A percentile compares a stretch with the other conserved stretches of the same genome.
Evolutionary conservation across 768 basidiomycete genomes (phyloP).

Genomic region (Lyophyllum shimeji): DNA sequence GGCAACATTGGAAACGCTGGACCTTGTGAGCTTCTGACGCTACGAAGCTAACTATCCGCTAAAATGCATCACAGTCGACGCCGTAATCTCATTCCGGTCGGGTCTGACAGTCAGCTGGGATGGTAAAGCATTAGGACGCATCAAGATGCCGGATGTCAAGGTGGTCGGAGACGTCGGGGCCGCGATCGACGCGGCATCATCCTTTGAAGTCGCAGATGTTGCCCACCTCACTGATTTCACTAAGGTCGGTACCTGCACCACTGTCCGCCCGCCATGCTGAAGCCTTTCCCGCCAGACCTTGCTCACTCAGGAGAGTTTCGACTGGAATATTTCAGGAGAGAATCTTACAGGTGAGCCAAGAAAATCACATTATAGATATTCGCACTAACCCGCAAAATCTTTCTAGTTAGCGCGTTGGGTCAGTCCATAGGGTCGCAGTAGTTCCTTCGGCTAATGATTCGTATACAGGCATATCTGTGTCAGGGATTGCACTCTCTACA

Average conservation of each 20-base stretch:
- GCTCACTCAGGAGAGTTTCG: conserved; percentile 63
- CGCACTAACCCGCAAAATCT: conserved; percentile 2
- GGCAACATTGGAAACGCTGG: conserved; percentile 71
- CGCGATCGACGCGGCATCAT: conserved; percentile 48
- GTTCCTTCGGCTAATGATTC: not conserved
- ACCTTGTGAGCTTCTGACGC: conserved; percentile 51
- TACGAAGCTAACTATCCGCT: conserved; percentile 1
- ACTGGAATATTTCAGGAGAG: conserved; percentile 66
- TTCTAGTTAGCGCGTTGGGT: conserved; percentile 59
- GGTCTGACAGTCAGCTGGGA: conserved; percentile 65
- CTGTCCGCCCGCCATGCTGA: not conserved
- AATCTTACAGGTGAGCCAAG: conserved; percentile 53
- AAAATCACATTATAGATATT: not conserved
- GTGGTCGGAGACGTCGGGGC: conserved; percentile 66
- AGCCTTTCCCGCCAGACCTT: conserved; percentile 36
- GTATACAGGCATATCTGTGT: conserved; percentile 51
- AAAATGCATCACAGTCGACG: conserved; percentile 48
- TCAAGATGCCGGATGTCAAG: conserved; percentile 60
- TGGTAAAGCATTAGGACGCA: conserved; percentile 54
- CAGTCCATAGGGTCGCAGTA: not conserved
- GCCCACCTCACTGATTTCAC: conserved; percentile 63
- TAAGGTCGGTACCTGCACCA: conserved; percentile 34
- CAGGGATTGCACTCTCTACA: conserved; percentile 51
- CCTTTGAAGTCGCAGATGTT: conserved; percentile 59
- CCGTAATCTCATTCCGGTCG: conserved; percentile 60